Conservation (phyloP, 2,329 filamentous ascomycete species). For the Knoxdaviesia capensis region DNA sequence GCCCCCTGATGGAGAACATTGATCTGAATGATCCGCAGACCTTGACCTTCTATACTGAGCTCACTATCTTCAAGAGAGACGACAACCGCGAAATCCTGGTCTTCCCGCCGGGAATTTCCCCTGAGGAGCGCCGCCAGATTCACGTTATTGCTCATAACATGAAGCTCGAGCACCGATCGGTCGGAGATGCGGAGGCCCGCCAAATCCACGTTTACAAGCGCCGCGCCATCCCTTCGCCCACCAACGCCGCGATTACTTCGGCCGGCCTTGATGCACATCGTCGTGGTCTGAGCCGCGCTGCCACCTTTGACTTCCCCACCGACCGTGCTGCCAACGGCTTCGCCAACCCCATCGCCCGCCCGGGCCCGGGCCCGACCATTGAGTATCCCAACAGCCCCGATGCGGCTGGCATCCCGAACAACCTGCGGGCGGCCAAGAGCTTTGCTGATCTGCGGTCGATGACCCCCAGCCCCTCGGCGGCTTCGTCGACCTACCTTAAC, state of each 20-base stretch:
- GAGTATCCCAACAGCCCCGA: constrained; percentile 70
- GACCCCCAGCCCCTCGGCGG: constrained; percentile 73
- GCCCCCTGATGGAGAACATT: constrained; percentile 33
- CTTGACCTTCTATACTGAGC: constrained; percentile 73
- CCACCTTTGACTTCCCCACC: constrained; percentile 92
- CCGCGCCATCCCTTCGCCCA: constrained; percentile 28
- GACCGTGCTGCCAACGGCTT: constrained; percentile 54
- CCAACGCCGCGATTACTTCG: constrained; percentile 33
- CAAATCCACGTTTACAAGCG: constrained; percentile 79
- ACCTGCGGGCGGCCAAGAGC: constrained; percentile 83
- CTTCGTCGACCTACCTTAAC: constrained; percentile 54
- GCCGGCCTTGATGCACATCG: constrained; percentile 59
- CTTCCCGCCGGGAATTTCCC: constrained; percentile 63
- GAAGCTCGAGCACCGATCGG: constrained; percentile 76
- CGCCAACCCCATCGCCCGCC: constrained; percentile 51
- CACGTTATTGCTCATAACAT: constrained; percentile 93
- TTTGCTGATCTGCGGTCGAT: constrained; percentile 91
- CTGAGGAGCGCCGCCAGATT: constrained; percentile 71
- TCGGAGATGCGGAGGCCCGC: constrained; percentile 68
- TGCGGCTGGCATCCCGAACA: constrained; percentile 42
- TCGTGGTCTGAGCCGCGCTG: constrained; percentile 73
- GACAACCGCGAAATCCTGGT: constrained; percentile 58
- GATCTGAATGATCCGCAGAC: constrained; percentile 84
- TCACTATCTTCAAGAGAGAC: constrained; percentile 76
- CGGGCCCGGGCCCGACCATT: constrained; percentile 67